These are phyloP conservation scores for Talaromyces sp. DNA, from an alignment of 2,329 filamentous ascomycete genomes.

Conservation along the genomic window DNA sequence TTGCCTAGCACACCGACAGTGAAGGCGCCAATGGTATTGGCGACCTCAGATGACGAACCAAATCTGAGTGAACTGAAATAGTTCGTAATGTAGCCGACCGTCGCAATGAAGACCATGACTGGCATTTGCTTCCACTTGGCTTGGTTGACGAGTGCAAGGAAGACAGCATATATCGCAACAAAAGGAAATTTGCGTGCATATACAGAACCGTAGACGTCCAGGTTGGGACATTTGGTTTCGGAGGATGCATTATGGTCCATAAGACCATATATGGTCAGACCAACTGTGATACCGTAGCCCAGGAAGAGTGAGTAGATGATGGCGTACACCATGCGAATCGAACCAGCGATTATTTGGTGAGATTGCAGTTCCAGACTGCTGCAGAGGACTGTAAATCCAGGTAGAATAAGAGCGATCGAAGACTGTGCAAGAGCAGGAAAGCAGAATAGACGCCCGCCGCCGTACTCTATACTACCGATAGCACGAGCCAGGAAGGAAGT, in stretches of 20 bases:
- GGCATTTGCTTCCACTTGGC: constrained; percentile 80
- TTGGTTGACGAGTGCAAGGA: constrained; percentile 78
- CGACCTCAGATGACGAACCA: constrained; percentile 71
- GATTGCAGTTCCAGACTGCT: constrained; percentile 70
- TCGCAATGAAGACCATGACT: constrained; percentile 74
- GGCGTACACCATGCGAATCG: constrained; percentile 75
- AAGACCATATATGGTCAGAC: constrained; percentile 64
- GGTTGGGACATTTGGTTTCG: constrained; percentile 53
- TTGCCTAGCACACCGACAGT: constrained; percentile 81
- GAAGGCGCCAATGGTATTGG: constrained; percentile 77
- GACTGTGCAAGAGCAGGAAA: constrained; percentile 74
- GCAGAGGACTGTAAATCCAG: constrained; percentile 67
- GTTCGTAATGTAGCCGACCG: constrained; percentile 76
- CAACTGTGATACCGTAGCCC: constrained; percentile 72
- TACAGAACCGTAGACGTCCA: constrained; percentile 50
- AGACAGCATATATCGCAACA: constrained; percentile 74
- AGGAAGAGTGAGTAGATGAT: constrained; percentile 75
- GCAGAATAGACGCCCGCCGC: constrained; percentile 63
- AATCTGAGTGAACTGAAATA: constrained; percentile 73
- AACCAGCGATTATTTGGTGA: constrained; percentile 69
- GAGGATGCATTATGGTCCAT: constrained; percentile 60
- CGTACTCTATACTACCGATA: constrained; percentile 64
- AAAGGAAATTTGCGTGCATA: constrained; percentile 67
- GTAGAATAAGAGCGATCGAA: constrained; percentile 72
- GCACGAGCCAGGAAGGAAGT: constrained; percentile 71